Evolutionary conservation across 2,329 filamentous ascomycete genomes (phyloP).

Genomic region (Nemania abortiva): DNA sequence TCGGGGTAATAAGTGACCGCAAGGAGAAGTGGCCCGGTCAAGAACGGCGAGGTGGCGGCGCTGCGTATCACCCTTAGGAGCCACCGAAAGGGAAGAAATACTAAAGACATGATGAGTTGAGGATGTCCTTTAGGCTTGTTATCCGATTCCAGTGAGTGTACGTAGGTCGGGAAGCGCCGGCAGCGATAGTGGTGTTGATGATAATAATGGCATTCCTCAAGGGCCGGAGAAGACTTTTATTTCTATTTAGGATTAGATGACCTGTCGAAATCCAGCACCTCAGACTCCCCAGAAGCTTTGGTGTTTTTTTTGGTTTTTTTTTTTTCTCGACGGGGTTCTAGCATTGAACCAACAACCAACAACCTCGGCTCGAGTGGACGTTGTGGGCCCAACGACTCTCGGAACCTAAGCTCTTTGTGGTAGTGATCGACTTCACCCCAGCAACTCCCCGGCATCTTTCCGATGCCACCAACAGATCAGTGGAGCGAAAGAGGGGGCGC

Average conservation of each 20-base stretch:
- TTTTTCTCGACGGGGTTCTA: no score
- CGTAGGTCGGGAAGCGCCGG: neutral
- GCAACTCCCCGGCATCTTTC: constrained; percentile 1
- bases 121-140: neutral
- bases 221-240: neutral
- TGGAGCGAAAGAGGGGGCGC: constrained; percentile 6
- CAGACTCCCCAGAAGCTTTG: neutral
- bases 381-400: constrained; percentile 2
- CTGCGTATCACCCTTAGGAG: constrained; percentile 11
- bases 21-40: constrained; percentile 36
- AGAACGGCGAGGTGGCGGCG: constrained; percentile 32
- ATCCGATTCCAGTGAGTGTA: neutral
- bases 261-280: neutral
- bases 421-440: constrained; percentile 12
- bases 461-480: constrained; percentile 6
- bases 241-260: constrained; percentile 1
- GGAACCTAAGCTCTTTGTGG: constrained; percentile 30
- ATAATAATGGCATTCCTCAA: neutral
- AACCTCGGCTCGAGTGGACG: constrained; percentile 16
- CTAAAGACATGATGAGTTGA: constrained; percentile 25
- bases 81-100: constrained; percentile 26
- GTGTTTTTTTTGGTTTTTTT: no score
- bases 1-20: constrained; percentile 30
- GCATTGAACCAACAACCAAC: neutral
- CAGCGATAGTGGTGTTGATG: neutral